Base-by-base conservation (phyloP, 2,329 filamentous ascomycete genomes). In the Monosporascus ibericus region DNA sequence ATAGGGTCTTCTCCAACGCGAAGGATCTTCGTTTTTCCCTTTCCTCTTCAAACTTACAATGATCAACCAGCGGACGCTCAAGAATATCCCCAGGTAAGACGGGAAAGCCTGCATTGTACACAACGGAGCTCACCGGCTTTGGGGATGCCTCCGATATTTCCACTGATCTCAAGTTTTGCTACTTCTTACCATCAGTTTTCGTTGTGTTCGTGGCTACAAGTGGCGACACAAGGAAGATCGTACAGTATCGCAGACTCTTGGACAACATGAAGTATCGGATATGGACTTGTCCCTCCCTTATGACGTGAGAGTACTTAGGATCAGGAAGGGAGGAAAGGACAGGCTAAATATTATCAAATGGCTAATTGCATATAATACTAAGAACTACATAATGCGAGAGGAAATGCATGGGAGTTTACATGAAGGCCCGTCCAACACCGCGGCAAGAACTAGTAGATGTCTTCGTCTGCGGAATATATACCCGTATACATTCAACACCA, bases 161-260 rank as follows among this genome's bases (percentile, higher is more conserved):
- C 39, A 42, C 38, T 42, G 39, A 20, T 20, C 39, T 20, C 14
- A 42, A 42, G 24, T 42, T 39, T 42, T 24, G 39, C 39, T 42
- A 39, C 39, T 20, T 20, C 39, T 14, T 20, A 24, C 18, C 18
- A 11, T 39, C 18, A 42, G 22, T 20, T 42, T 42, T 42, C 39
- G n/a, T 42, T 42, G 39, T 42, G 39, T 14, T 42, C 39, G 39
- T 42, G 39, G 24, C 20, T 42, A 24, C 39, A 42, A 42, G 39
- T 42, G 39, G 50, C 50, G 44, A 57, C 48, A 47, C 58, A 57
- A 42, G 5, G 39, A 42, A 42, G 39, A 14, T 5, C 11, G 18
- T 18, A 42, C n/a, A 14, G 9, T 24, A 34, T 14, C 4, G 30
- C 30, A 14, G 9, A 34, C 11, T 14, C 9, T 34, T 34, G 30